Evolutionary conservation across 202 grass and related monocot species (phyloP).

Genomic region (Carex sylvatica): DNA sequence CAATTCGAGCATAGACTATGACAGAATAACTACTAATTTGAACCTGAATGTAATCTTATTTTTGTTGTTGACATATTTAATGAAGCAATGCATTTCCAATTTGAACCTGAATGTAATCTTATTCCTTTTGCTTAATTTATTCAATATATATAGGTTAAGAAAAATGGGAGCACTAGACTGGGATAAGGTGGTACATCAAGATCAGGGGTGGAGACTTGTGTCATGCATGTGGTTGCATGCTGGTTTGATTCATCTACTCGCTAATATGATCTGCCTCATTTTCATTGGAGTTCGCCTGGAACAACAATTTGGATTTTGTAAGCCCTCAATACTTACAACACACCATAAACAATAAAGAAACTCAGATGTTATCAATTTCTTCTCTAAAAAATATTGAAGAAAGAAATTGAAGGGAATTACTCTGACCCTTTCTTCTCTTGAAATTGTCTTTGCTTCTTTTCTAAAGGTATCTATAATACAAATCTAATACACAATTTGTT

Average conservation of each 20-base stretch:
- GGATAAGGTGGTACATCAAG: constrained; percentile 54
- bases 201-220: constrained; percentile 67
- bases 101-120: neutral
- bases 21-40: neutral
- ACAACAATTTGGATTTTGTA: constrained; percentile 87
- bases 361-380: neutral
- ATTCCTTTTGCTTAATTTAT: neutral
- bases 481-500: neutral
- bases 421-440: neutral
- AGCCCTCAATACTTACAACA: constrained; percentile 14
- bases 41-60: too few relatives aligned
- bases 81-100: neutral
- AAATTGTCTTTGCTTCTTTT: neutral
- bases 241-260: constrained; percentile 70
- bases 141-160: constrained; percentile 37
- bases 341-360: neutral
- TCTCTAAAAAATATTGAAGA: neutral
- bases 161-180: constrained; percentile 60
- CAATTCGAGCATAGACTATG: neutral
- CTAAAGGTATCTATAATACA: neutral
- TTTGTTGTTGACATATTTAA: neutral
- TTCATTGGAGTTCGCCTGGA: constrained; percentile 75
- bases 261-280: constrained; percentile 79
- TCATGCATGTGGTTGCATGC: constrained; percentile 70
- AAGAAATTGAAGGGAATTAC: neutral